Evolutionary conservation across 1,284 basidiomycete species (phyloP), one percentile per base, ranked within the genome.

Genomic region (Gymnopus androsaceus): DNA sequence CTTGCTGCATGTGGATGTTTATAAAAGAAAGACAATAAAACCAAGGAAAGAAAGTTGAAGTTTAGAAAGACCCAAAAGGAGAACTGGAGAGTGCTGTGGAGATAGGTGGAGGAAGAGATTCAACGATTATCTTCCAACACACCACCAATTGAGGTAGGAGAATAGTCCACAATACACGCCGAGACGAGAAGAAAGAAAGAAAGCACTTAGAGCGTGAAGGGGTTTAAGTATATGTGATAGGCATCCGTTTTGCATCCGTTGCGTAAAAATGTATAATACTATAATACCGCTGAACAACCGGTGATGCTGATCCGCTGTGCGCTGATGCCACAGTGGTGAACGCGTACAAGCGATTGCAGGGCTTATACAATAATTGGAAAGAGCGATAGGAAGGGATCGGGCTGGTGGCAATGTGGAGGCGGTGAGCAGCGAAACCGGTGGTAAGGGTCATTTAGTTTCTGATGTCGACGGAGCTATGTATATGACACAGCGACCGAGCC

Each of bases 1-100:
- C 47, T 37, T 48, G 47, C 44, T 46, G 44, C 44, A 48, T 34
- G 19, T 12, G 30, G n/a, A 30, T 28, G 46, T 21, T 47, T 21
- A 40, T 40, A 17, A n/a, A 28, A 21, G 25, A 28, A 31, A n/a
- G 19, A 28, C 14, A 14, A 27, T 33, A 6, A 21, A 31, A 7
- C 30, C 30, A 21, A 30, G 23, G 14, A 42, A 38, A 11, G 37
- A 11, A n/a, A 5, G 9, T 38, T 14, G n/a, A 5, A 42, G 14
- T 14, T 33, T 33, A 25, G 17, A 23, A 14, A 28, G 7, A 31
- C 30, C 31, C 19, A 48, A 34, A 6, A 15, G 12, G 17, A 28
- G 17, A n/a, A 33, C n/a, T 19, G 19, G 3, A 17, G n/a, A 33
- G 25, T 46, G n/a, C 19, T 12, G 28, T 17, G 30, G 28, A 33